Evolutionary conservation across 2,329 filamentous ascomycete species (phyloP), one percentile per base, ranked within the genome.

Genomic region (Alternaria dauci): DNA sequence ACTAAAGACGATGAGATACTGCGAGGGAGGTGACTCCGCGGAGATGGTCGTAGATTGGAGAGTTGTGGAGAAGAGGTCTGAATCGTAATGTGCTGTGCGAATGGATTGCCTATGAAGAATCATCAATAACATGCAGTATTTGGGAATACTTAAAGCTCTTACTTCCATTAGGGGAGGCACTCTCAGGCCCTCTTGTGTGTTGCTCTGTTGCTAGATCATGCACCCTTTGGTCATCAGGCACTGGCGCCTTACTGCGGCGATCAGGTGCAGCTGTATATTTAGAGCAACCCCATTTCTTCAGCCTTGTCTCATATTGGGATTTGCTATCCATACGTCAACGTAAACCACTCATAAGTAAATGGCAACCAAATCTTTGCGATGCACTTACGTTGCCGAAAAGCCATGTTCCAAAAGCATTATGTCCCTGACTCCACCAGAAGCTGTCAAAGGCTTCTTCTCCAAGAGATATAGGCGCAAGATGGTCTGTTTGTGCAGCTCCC

Each of bases 151-250:
- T 16, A 0, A 2, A 8, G 20, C 18, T 14, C 18, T 42, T 23
- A 42, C 18, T 7, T 16, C 2, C 39, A 5, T 2, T 3, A 5
- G 2, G 2, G 0, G 2, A 1, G 5, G 9, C 26, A 8, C 6
- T 18, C 0, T 12, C 14, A 30, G 16, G 8, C 4, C n/a, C 2
- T 18, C 4, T 11, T 5, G 25, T 3, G 5, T 28, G 16, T 11
- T 2, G 8, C 2, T 28, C 25, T 11, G 4, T 18, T 8, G 7
- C 7, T 3, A 4, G 8, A 8, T 0, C 8, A 1, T 46, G 16
- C 4, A 4, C 1, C 2, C 4, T 8, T 6, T 11, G 8, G 4
- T 18, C 7, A 2, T 46, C 9, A 12, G 1, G 2, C 0, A 18
- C 16, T 4, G 16, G 2, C 18, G 8, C 14, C 28, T n/a, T 9